phyloP scores from a whole-genome alignment of 2,329 filamentous ascomycete species.

The Thelonectria olida region DNA sequence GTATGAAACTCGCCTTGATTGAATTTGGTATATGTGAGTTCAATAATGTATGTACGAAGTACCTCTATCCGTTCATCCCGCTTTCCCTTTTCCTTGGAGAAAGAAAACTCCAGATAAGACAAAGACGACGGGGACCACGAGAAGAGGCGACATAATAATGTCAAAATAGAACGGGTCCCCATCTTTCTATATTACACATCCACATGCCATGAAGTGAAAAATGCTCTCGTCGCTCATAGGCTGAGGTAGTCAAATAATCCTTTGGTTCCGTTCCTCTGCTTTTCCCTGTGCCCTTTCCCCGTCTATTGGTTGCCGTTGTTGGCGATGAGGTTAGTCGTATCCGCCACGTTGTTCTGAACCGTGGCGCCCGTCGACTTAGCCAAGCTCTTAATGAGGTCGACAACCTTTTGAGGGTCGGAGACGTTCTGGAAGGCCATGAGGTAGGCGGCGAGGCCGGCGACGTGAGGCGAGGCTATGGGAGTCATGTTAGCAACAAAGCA shows the following conservation, averaged over 20 bases:
- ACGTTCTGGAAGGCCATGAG: conserved; percentile 67
- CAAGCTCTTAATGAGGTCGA: conserved; percentile 62
- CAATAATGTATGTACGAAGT: conserved; percentile 11
- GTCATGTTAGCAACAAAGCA: conserved; percentile 24
- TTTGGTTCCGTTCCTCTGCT: background rate
- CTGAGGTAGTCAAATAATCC: conserved; percentile 24
- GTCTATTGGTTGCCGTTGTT: conserved; percentile 60
- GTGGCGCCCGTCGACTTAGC: conserved; percentile 56
- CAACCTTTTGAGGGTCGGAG: conserved; percentile 48
- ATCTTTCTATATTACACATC: conserved; percentile 37
- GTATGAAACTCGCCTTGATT: too few relatives aligned
- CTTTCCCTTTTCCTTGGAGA: conserved; percentile 15
- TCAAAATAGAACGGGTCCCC: conserved; percentile 16
- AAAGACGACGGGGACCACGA: conserved; percentile 14
- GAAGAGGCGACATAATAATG: conserved; percentile 12
- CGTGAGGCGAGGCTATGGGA: conserved; percentile 66
- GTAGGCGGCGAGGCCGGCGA: conserved; percentile 75
- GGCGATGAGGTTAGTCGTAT: conserved; percentile 63
- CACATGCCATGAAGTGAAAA: conserved; percentile 31
- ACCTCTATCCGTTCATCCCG: conserved; percentile 21
- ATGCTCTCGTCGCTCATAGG: conserved; percentile 28
- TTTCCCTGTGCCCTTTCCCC: conserved; percentile 7
- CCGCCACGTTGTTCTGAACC: conserved; percentile 52
- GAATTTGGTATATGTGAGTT: background rate
- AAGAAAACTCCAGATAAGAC: conserved; percentile 3